Percentiles rank a stretch among this genome's conserved stretches.
Conservation (phyloP, 225 moss, liverwort and hornwort genomes). For the Straminergon stramineum region DNA sequence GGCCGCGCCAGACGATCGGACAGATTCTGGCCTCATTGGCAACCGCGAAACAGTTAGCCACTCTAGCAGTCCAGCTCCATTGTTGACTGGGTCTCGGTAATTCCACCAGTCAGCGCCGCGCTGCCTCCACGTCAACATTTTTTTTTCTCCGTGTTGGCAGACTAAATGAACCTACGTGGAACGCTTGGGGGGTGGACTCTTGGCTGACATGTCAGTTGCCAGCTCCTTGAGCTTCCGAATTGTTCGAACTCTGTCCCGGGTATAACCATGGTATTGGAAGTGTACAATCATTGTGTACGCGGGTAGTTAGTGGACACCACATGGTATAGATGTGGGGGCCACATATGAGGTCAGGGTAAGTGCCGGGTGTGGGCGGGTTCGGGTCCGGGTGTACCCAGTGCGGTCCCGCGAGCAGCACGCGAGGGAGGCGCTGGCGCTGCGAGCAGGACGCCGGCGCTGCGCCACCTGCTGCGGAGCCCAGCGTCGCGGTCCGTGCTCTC, state of each 20-base stretch:
- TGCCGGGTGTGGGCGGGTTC: not conserved
- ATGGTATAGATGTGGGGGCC: no score
- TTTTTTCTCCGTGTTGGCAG: not conserved
- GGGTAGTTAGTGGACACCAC: not conserved
- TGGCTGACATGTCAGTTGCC: not conserved
- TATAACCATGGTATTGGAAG: not conserved
- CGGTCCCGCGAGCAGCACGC: not conserved
- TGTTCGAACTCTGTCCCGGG: not conserved
- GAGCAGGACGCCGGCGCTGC: slow-evolving; percentile 26
- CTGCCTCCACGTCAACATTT: not conserved
- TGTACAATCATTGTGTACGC: not conserved
- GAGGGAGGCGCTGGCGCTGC: not conserved
- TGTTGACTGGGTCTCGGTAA: not conserved
- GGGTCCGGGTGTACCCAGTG: not conserved
- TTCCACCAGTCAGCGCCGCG: not conserved
- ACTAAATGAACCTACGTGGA: not conserved
- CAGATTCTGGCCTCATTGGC: not conserved
- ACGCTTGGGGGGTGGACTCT: not conserved
- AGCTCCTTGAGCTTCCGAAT: not conserved
- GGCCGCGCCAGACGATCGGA: not conserved
- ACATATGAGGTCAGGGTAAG: fast-evolving
- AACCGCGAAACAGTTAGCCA: not conserved
- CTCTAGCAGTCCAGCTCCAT: not conserved
- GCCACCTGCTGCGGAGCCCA: slow-evolving; percentile 26
- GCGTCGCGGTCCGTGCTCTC: not conserved